These are phyloP conservation scores for Nannochloropsis salina DNA, from an alignment of 108 stramenopile species.

Conservation along the genomic window DNA sequence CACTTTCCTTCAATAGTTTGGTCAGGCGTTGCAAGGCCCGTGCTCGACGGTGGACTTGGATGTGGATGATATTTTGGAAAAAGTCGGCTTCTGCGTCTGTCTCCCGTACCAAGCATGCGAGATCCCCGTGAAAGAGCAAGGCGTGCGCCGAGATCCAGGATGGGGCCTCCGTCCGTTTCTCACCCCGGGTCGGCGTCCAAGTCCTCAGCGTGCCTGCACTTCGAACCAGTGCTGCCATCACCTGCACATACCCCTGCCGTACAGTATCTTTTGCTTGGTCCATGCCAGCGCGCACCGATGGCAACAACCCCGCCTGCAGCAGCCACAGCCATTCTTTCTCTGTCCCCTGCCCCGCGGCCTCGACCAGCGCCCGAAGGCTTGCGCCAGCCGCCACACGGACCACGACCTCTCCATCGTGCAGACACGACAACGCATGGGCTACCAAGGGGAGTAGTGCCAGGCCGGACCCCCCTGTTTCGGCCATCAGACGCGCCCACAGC, in stretches of 20 bases:
- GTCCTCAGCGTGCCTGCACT: neutral
- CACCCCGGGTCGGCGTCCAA: neutral
- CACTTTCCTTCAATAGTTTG: constrained; percentile 48
- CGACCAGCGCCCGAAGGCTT: neutral
- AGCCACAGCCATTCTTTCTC: constrained; percentile 1
- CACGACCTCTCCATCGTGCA: neutral
- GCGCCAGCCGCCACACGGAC: constrained; percentile 4
- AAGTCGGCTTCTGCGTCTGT: constrained; percentile 73
- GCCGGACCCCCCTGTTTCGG: neutral
- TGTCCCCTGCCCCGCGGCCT: neutral
- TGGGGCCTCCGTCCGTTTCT: neutral
- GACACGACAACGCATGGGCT: neutral
- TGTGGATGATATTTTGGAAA: constrained; percentile 84
- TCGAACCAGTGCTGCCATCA: neutral
- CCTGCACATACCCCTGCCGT: neutral
- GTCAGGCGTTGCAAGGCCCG: constrained; percentile 70
- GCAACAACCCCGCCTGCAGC: neutral
- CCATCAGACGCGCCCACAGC: neutral
- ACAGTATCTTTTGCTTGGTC: neutral
- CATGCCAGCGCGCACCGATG: neutral
- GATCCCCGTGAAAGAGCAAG: neutral
- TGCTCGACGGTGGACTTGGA: constrained; percentile 84
- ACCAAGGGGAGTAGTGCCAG: neutral
- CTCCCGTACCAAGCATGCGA: constrained; percentile 10
- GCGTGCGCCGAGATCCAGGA: neutral